Evolutionary conservation across 257 asterid species (phyloP).

Genomic region (Phtheirospermum japonicum): DNA sequence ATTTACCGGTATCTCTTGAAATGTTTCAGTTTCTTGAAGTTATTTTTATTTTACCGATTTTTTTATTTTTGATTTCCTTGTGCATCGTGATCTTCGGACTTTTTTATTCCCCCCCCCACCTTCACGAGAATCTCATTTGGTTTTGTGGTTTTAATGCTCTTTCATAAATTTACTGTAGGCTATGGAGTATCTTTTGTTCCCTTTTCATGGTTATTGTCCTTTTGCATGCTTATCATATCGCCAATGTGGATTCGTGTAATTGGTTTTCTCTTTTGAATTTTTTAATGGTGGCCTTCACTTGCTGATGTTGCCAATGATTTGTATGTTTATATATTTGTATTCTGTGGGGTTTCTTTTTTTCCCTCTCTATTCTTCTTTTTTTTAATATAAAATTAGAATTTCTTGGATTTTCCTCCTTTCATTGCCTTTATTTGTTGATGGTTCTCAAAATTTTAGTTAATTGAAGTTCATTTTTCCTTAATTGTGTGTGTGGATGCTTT

Average conservation of each 20-base stretch:
- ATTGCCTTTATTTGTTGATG: neutral
- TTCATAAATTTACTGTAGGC: conserved; percentile 8
- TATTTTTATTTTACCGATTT: neutral
- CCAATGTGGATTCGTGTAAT: conserved; percentile 1
- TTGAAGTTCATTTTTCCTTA: no score
- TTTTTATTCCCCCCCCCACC: no score
- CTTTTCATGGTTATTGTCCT: neutral
- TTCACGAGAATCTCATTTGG: no score
- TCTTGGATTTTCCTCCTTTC: neutral
- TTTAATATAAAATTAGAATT: neutral
- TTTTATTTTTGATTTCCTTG: neutral
- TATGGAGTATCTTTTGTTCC: conserved; percentile 1
- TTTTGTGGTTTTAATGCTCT: conserved; percentile 8
- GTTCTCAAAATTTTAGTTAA: no score
- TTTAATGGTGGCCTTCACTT: no score
- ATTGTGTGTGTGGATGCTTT: no score
- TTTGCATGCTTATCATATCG: conserved; percentile 22
- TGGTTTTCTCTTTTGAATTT: neutral
- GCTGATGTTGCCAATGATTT: no score
- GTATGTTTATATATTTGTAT: no score
- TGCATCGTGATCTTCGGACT: no score
- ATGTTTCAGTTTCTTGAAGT: no score
- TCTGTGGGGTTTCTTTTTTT: neutral
- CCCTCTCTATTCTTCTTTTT: no score
- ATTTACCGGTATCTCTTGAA: conserved; percentile 11